Evolutionary conservation across 805 yeast genomes (phyloP).

Genomic region (Wickerhamiella slavikovae): DNA sequence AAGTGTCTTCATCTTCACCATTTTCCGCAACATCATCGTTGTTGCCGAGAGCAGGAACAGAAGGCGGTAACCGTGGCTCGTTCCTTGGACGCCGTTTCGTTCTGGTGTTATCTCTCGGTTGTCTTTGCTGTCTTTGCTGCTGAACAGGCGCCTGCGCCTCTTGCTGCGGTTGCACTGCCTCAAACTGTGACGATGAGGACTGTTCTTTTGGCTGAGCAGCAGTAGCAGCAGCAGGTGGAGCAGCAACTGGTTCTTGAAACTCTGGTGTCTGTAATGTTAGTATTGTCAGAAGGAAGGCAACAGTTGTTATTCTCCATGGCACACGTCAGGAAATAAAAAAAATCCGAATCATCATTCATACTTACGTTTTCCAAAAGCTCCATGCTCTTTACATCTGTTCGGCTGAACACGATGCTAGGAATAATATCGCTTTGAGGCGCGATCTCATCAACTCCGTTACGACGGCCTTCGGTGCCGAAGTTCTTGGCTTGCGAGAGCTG

Average conservation of each 20-base stretch:
- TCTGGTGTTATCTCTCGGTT: too few species aligned
- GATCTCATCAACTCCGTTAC: conserved; percentile 46
- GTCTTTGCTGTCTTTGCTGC: conserved; percentile 5
- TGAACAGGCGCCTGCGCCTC: too few species aligned
- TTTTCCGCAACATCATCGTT: conserved; percentile 18
- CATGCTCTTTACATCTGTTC: conserved; percentile 79
- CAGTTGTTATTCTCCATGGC: conserved; percentile 14
- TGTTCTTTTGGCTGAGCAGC: not conserved
- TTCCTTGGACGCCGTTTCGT: conserved; percentile 1
- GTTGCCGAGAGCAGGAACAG: conserved; percentile 6
- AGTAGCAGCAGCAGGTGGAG: not conserved
- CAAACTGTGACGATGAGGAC: too few species aligned
- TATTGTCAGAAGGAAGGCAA: conserved; percentile 27
- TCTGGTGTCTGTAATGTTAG: conserved; percentile 9
- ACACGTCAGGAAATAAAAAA: conserved; percentile 15
- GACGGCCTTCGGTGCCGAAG: conserved; percentile 84
- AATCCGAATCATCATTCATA: conserved; percentile 11
- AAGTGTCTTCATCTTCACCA: conserved; percentile 30
- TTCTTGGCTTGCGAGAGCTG: conserved; percentile 61
- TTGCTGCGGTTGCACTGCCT: too few species aligned
- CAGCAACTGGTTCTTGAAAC: not conserved
- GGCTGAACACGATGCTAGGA: conserved; percentile 68
- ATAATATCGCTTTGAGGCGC: conserved; percentile 47
- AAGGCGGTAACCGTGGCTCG: conserved; percentile 6
- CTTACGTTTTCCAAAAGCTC: conserved; percentile 46